phyloP scores from a whole-genome alignment of 140 eudicot genomes.

The Erigeron philadelphicus region DNA sequence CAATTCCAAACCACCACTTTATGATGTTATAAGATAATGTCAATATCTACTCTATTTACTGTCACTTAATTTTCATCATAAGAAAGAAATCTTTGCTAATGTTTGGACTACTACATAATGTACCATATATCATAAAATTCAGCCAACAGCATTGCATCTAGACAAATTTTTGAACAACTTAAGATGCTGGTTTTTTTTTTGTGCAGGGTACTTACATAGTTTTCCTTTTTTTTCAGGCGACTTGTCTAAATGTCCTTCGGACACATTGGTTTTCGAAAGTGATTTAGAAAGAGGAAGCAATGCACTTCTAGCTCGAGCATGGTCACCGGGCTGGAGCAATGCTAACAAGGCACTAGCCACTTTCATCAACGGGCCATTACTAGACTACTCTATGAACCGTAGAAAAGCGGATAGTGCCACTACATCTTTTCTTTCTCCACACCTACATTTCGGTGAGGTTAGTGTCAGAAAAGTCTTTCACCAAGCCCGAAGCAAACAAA shows the following conservation, averaged over 20 bases:
- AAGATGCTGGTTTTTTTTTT: background rate
- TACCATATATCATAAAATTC: too few species aligned
- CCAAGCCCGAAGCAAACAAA: slow-evolving; percentile 79
- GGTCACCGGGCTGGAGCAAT: slow-evolving; percentile 99
- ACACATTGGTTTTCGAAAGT: slow-evolving; percentile 63
- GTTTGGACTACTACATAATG: too few species aligned
- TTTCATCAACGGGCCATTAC: slow-evolving; percentile 78
- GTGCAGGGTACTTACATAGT: background rate
- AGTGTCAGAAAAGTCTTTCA: slow-evolving; percentile 92
- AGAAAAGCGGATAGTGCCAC: slow-evolving; percentile 93
- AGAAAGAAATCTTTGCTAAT: too few species aligned
- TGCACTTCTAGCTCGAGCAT: slow-evolving; percentile 95
- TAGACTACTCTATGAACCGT: slow-evolving; percentile 79
- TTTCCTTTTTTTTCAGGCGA: slow-evolving; percentile 49
- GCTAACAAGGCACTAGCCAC: slow-evolving; percentile 82
- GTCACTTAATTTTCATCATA: background rate
- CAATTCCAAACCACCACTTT: too few species aligned
- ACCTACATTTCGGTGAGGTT: slow-evolving; percentile 92
- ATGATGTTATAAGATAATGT: too few species aligned
- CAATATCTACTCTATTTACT: background rate
- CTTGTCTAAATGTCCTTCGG: slow-evolving; percentile 66
- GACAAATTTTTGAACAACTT: too few species aligned
- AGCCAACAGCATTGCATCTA: too few species aligned
- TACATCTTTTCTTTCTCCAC: slow-evolving; percentile 94
- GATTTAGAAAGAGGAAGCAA: slow-evolving; percentile 93